Conservation (phyloP, 768 basidiomycete species). For the Phylloporus sp. region DNA sequence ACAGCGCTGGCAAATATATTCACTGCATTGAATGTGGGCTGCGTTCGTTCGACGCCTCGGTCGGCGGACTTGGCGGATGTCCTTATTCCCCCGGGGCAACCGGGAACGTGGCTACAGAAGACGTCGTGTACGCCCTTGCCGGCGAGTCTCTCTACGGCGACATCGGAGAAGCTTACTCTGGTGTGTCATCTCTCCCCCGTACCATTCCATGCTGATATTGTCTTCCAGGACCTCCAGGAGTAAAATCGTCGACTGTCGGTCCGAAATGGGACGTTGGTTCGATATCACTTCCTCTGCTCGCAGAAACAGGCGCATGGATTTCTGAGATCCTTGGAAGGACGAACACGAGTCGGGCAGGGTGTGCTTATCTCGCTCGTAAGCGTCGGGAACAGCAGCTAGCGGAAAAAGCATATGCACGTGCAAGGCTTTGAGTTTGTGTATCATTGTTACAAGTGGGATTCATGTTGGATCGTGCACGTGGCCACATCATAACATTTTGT, state of each 20-base stretch:
- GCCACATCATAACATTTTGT: too few relatives aligned
- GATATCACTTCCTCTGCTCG: constrained; percentile 60
- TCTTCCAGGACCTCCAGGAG: not conserved
- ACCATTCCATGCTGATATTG: not conserved
- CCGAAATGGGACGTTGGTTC: constrained; percentile 34
- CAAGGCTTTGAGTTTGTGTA: constrained; percentile 5
- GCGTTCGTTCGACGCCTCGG: constrained; percentile 74
- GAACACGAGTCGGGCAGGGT: constrained; percentile 73
- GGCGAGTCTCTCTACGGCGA: constrained; percentile 54
- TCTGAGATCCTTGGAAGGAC: constrained; percentile 57
- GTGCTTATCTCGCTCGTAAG: constrained; percentile 57
- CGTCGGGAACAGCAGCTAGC: constrained; percentile 30
- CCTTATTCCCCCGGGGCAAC: constrained; percentile 96
- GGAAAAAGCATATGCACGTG: constrained; percentile 9
- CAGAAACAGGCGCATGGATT: constrained; percentile 81
- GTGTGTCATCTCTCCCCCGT: constrained; percentile 6
- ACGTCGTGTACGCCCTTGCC: constrained; percentile 78
- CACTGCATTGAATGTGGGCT: constrained; percentile 68
- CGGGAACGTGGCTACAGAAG: constrained; percentile 92
- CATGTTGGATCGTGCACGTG: too few relatives aligned
- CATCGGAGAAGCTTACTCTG: constrained; percentile 31
- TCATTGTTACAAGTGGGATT: too few relatives aligned
- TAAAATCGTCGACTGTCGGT: not conserved
- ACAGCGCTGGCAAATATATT: constrained; percentile 76
- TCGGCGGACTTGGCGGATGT: constrained; percentile 91